These are phyloP conservation scores for Aspergillus indologenus DNA, from an alignment of 495 filamentous ascomycete species.

Conservation along the genomic window DNA sequence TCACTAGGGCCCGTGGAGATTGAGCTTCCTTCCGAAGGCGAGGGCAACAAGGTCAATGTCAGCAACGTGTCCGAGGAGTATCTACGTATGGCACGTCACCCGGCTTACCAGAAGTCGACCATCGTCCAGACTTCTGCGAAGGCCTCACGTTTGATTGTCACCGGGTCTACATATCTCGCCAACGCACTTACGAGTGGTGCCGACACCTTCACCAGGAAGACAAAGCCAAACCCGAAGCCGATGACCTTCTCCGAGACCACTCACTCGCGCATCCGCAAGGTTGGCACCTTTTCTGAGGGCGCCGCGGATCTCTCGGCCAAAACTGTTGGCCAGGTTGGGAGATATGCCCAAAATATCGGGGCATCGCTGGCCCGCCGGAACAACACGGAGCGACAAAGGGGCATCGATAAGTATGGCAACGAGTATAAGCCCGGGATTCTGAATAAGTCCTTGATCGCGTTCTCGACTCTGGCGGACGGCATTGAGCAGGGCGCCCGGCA, in stretches of 20 bases:
- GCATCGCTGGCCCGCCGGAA: conserved; percentile 66
- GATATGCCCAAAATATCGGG: conserved; percentile 82
- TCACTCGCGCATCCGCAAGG: conserved; percentile 77
- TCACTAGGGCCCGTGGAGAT: conserved; percentile 85
- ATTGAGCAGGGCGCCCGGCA: conserved; percentile 79
- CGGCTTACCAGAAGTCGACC: conserved; percentile 80
- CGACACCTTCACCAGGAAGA: conserved; percentile 74
- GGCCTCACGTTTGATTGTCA: conserved; percentile 91
- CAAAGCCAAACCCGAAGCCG: conserved; percentile 70
- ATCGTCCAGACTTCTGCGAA: conserved; percentile 87
- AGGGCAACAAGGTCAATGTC: conserved; percentile 65
- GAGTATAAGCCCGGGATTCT: conserved; percentile 84
- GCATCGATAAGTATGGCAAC: conserved; percentile 54
- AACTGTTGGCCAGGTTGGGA: conserved; percentile 77
- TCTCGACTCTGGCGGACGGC: conserved; percentile 91
- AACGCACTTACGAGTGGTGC: conserved; percentile 73
- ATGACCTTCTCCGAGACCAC: conserved; percentile 85
- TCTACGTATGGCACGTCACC: conserved; percentile 75
- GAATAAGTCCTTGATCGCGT: conserved; percentile 95
- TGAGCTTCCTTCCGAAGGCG: conserved; percentile 70
- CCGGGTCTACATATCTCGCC: conserved; percentile 72
- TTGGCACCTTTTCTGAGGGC: conserved; percentile 72
- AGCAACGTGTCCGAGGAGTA: conserved; percentile 77
- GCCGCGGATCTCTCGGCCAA: conserved; percentile 78
- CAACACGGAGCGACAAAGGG: conserved; percentile 54